Base-by-base conservation (phyloP, 2,329 filamentous ascomycete species). In the Apiospora malaysiana region DNA sequence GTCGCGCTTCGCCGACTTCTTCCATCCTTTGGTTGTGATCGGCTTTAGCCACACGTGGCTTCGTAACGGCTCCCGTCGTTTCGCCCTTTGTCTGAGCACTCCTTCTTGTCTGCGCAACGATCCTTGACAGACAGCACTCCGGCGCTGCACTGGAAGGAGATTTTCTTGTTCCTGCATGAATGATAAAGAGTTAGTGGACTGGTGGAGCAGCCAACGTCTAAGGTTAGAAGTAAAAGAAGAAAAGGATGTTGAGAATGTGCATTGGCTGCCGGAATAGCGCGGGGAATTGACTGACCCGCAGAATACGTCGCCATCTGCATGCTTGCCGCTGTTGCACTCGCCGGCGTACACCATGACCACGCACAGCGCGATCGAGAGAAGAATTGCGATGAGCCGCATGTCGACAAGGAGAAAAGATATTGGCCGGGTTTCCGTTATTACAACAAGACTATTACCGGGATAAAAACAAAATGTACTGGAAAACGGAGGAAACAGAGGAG, bases 361-460 rank as follows among this genome's bases (percentile, higher is more conserved):
- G 56, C 56, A 63, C n/a, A 63, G 56, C 32, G 56, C 56, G 32
- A 63, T 10, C 9, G 27, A n/a, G 27, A 63, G 56, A n/a, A 63
- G 32, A 18, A 40, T n/a, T 32, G 56, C 56, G 32, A 63, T 4
- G 32, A 40, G 37, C 18, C 27, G 56, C 56, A 63, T 63, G 2
- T 63, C 18, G 18, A n/a, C 18, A 37, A 27, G 7, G 25, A 21
- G 21, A 21, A 37, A 40, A 2, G 21, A 27, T 27, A 59, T 37
- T 1, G 16, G 16, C 14, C 21, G 32, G 6, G 14, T 32, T 59
- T 21, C 18, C 5, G 7, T 21, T 4, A 27, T n/a, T 63, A 4
- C 8, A 18, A 21, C 10, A 32, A 40, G 5, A 2, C 16, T 16
- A 14, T 16, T 12, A n/a, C 56, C 18, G 14, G 32, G 56, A 37